A percentile compares a stretch with the other conserved stretches of the same genome.
These are phyloP conservation scores for Flaveria bidentis DNA, from an alignment of 129 eudicot genomes.

Conservation along the genomic window DNA sequence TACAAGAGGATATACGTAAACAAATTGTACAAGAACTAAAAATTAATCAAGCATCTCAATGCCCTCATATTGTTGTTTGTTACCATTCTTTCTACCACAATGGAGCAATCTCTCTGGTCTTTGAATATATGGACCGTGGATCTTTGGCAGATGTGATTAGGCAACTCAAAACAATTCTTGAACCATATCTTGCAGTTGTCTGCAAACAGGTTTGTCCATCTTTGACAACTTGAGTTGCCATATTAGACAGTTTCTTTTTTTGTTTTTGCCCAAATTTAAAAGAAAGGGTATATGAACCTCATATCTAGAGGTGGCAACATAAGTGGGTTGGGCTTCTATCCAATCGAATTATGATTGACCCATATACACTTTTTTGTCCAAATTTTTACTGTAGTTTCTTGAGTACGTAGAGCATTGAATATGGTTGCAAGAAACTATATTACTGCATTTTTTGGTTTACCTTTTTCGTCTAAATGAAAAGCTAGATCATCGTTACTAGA, in stretches of 20 bases:
- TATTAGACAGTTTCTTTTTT: neutral
- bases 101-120: conserved; percentile 87
- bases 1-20: conserved; percentile 95
- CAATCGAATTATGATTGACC: neutral
- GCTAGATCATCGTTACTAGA: neutral
- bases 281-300: neutral
- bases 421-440: neutral
- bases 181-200: conserved; percentile 97
- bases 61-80: conserved; percentile 84
- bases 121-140: conserved; percentile 99
- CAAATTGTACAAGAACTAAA: conserved; percentile 97
- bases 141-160: conserved; percentile 81
- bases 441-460: neutral
- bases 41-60: conserved; percentile 93
- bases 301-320: neutral
- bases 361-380: neutral
- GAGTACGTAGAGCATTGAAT: neutral
- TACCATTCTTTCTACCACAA: conserved; percentile 94
- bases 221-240: conserved; percentile 1
- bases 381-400: neutral
- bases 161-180: conserved; percentile 93
- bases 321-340: neutral
- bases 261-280: neutral
- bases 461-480: neutral
- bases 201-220: conserved; percentile 78